Evolutionary conservation across 2,329 filamentous ascomycete species (phyloP).

Genomic region (Sclerotinia trifoliorum): DNA sequence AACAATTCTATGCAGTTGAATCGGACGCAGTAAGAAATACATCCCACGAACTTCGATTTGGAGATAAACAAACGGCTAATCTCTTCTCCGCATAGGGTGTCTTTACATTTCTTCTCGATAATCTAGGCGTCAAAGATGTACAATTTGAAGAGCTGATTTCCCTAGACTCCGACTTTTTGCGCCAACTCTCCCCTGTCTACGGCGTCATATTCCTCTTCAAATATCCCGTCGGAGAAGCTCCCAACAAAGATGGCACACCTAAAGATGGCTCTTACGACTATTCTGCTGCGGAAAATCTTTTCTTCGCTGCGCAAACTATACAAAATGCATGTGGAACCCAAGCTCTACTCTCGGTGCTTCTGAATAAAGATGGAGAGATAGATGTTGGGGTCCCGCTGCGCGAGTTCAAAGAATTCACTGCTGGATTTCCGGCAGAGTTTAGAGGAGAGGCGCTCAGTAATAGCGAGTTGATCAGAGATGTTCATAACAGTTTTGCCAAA

Average conservation of each 20-base stretch:
- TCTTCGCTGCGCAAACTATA: constrained; percentile 96
- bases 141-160: constrained; percentile 96
- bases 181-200: constrained; percentile 74
- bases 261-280: constrained; percentile 81
- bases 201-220: constrained; percentile 99
- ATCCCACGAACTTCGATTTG: neutral
- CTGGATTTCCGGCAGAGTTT: constrained; percentile 64
- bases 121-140: constrained; percentile 85
- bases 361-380: constrained; percentile 72
- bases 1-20: constrained; percentile 58
- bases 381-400: constrained; percentile 59
- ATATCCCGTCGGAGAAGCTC: constrained; percentile 70
- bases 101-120: constrained; percentile 94
- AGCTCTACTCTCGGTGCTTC: constrained; percentile 83
- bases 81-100: constrained; percentile 61
- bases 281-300: constrained; percentile 71
- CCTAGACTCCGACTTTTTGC: constrained; percentile 74
- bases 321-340: constrained; percentile 98
- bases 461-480: constrained; percentile 56
- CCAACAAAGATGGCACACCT: constrained; percentile 57
- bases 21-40: constrained; percentile 75
- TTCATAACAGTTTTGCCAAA: constrained; percentile 72
- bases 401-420: constrained; percentile 71
- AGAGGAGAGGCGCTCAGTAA: constrained; percentile 71
- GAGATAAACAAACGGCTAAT: constrained; percentile 3